Evolutionary conservation across 2,329 filamentous ascomycete genomes (phyloP), one percentile per base, ranked within the genome.

Genomic region (Epichloe aotearoae): DNA sequence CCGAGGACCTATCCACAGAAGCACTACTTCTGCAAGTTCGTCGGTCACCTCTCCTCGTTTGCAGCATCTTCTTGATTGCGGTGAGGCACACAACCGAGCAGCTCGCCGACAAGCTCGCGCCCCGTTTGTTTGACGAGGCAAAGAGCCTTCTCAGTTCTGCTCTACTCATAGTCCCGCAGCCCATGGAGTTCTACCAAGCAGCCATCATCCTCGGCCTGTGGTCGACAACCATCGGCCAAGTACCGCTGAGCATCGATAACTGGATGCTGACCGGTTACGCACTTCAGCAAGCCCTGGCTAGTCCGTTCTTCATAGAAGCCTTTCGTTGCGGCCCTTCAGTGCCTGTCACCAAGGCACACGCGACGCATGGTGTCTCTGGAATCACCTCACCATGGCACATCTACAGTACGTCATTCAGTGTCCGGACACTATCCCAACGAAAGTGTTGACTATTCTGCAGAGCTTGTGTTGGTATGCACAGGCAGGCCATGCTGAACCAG

Each of bases 201-300:
- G 43, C 49, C 0, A 49, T 62, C 1, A 56, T 62, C 15, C 41
- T 62, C 1, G 61, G 60, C 17, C 46, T 62, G 0, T 62, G 61
- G 61, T 62, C 60, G 0, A 62, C 60, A 0, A 61, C 60, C 1
- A 57, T 61, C 4, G 61, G 59, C 0, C 60, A 61, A 20, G 50
- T 55, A 2, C 60, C 59, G 0, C 40, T 62, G n/a, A 61, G 60
- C 11, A 59, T 62, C 17, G 61, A 62, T 30, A 56, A 60, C 26
- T 62, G 61, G 61, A 10, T 62, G 0, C 38, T 62, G 17, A 62
- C 61, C 0, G 56, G 60, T 0, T 60, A 62, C 40, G 58, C 60
- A 0, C 42, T 62, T 0, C 57, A 61, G 20, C 60, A 62, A 48
- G 58, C 53, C 3, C 49, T 57, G 3, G 56, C 56, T 7, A 61